Evolutionary conservation across 106 monocot genomes (phyloP).

Genomic region (Phalaenopsis aphrodite): DNA sequence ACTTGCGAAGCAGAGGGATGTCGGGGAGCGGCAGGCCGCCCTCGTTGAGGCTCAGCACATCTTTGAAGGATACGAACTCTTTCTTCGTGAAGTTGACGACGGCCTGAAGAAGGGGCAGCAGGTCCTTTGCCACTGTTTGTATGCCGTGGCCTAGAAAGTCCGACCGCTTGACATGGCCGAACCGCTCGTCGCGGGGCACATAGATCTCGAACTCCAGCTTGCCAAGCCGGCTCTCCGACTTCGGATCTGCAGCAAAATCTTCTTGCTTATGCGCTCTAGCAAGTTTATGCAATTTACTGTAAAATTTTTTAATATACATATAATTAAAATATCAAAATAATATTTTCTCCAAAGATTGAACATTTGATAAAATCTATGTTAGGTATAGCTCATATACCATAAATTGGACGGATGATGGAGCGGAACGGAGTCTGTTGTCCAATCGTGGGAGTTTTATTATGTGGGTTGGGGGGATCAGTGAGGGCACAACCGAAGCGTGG

Average conservation of each 20-base stretch:
- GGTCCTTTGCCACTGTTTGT: conserved; percentile 31
- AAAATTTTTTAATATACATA: too few relatives aligned
- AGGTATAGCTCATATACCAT: too few relatives aligned
- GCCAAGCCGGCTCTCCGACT: conserved; percentile 40
- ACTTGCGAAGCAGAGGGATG: conserved; percentile 12
- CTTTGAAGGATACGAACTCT: conserved; percentile 68
- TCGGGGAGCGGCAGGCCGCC: conserved; percentile 35
- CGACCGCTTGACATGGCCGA: conserved; percentile 69
- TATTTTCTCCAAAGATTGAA: too few relatives aligned
- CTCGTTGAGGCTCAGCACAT: conserved; percentile 51
- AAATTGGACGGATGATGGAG: too few relatives aligned
- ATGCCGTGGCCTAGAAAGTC: conserved; percentile 61
- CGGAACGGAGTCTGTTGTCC: too few relatives aligned
- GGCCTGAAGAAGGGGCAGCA: conserved; percentile 35
- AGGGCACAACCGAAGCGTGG: too few relatives aligned
- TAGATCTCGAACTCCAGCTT: conserved; percentile 46
- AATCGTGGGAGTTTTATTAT: too few relatives aligned
- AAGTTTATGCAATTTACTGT: too few relatives aligned
- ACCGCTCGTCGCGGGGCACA: conserved; percentile 76
- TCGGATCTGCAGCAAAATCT: conserved; percentile 33
- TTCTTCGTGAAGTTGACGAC: conserved; percentile 30
- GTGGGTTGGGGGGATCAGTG: too few relatives aligned
- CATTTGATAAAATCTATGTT: too few relatives aligned
- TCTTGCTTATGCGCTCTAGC: too few relatives aligned
- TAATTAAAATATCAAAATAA: too few relatives aligned